Evolutionary conservation across 306 rosid genomes (phyloP), one percentile per base, ranked within the genome.

Genomic region (Lagenaria siceraria): DNA sequence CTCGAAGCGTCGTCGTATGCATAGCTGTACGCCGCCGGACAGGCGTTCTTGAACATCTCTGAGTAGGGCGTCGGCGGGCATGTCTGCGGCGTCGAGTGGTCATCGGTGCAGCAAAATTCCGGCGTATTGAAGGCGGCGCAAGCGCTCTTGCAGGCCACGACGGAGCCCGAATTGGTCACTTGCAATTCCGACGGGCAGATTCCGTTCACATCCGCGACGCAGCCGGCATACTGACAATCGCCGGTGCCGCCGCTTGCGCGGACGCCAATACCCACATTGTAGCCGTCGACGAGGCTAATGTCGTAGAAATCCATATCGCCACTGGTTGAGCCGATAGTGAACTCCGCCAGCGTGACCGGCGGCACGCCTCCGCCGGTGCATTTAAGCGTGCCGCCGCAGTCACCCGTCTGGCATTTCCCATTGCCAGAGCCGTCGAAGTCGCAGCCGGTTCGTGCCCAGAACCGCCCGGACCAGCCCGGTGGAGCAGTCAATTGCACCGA

Each of bases 1-100:
- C 96, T 95, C 0, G 98, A 81, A 54, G 97, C 96, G 62, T 95
- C 97, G 29, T 92, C 98, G 40, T 95, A 95, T 0, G 97, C 98
- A 25, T 92, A 95, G 75, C 97, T 95, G 15, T 95, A 95, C 6
- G 98, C 97, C 10, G 90, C 29, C 3, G 97, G 98, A 18, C 98
- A 95, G 1, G 98, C 97, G 0, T n/a, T 78, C 90, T 95, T 95
- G 79, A 95, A 95, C 81, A 92, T 79, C 77, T 65, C 79, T 48
- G 98, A 95, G 84, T 92, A 95, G 13, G 79, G 78, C 15, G 98
- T 90, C 21, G 98, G 88, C 7, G 89, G 73, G 80, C 98, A 95
- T 1, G 91, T 95, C 66, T 86, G 79, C 24, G 97, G 96, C 6
- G 93, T 89, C 6, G 95, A 51, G 78, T 92, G 90, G 0, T 86